Percentiles rank a stretch among this genome's conserved stretches.
These are phyloP conservation scores for Fusarium drepaniforme DNA, from an alignment of 2,329 filamentous ascomycete genomes.

Conservation along the genomic window DNA sequence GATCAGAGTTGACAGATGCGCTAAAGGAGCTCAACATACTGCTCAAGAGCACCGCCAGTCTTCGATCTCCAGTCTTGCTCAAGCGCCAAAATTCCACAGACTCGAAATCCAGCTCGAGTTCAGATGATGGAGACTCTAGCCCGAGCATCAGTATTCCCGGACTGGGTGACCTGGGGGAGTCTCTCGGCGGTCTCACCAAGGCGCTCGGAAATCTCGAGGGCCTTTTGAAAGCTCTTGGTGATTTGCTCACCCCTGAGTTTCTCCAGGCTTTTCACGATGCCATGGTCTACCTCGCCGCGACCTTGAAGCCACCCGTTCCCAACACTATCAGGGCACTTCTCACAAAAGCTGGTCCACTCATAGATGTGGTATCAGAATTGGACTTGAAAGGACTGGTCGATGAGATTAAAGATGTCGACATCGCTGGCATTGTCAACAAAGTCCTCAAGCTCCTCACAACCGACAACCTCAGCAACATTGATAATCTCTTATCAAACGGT, in stretches of 20 bases:
- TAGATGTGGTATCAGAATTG: slow-evolving; percentile 47
- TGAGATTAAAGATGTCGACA: slow-evolving; percentile 47
- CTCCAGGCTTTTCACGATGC: slow-evolving; percentile 55
- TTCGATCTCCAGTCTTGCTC: slow-evolving; percentile 15
- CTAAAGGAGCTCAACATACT: slow-evolving; percentile 56
- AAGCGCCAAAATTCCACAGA: slow-evolving; percentile 31
- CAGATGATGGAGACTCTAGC: slow-evolving; percentile 1
- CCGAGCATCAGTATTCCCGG: slow-evolving; percentile 19
- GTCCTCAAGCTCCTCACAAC: slow-evolving; percentile 48
- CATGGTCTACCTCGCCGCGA: slow-evolving; percentile 54
- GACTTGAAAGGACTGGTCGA: slow-evolving; percentile 50
- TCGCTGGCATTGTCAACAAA: slow-evolving; percentile 46
- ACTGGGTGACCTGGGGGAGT: slow-evolving; percentile 33
- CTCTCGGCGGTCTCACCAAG: slow-evolving; percentile 33
- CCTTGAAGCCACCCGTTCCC: slow-evolving; percentile 53
- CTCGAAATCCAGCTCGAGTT: slow-evolving; percentile 1
- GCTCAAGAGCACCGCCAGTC: slow-evolving; percentile 48
- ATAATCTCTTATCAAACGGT: slow-evolving; percentile 52
- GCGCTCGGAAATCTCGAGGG: slow-evolving; percentile 40
- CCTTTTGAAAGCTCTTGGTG: slow-evolving; percentile 44
- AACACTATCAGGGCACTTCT: slow-evolving; percentile 45
- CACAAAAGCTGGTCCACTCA: slow-evolving; percentile 43
- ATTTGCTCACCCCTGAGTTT: slow-evolving; percentile 54
- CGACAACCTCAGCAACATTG: slow-evolving; percentile 50
- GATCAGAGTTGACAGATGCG: slow-evolving; percentile 60